phyloP scores from a whole-genome alignment of 1,284 basidiomycete genomes.

The Grifola frondosa region DNA sequence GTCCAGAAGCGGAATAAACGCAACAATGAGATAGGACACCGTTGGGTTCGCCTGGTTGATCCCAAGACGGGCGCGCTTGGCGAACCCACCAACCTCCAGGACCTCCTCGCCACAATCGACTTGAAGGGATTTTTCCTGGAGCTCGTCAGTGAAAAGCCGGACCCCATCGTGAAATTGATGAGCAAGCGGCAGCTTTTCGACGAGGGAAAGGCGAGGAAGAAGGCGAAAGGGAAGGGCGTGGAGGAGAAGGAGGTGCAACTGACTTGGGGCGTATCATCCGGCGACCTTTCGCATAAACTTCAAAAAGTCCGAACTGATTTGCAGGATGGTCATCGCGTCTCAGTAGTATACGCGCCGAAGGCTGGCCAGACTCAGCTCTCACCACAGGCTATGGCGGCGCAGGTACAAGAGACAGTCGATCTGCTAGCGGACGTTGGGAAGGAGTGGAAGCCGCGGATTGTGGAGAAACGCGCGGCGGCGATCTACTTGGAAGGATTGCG shows the following conservation, averaged over 20 bases:
- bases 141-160: conserved; percentile 44
- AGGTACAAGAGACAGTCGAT: conserved; percentile 41
- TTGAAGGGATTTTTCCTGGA: conserved; percentile 46
- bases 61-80: conserved; percentile 44
- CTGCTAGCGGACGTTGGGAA: conserved; percentile 44
- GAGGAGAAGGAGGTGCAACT: conserved; percentile 72
- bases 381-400: conserved; percentile 37
- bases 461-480: conserved; percentile 37
- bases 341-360: conserved; percentile 57
- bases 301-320: conserved; percentile 58
- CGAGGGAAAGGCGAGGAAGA: conserved; percentile 32
- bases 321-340: conserved; percentile 57
- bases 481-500: conserved; percentile 41
- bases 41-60: conserved; percentile 49
- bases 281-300: conserved; percentile 70
- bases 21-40: conserved; percentile 27
- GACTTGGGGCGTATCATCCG: conserved; percentile 61
- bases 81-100: conserved; percentile 32
- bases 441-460: conserved; percentile 51
- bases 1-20: conserved; percentile 19
- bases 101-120: conserved; percentile 43
- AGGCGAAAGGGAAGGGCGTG: no score
- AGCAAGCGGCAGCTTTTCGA: conserved; percentile 39
- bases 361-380: conserved; percentile 34
- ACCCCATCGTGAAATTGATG: conserved; percentile 54